Evolutionary conservation across 768 basidiomycete species (phyloP).

Genomic region (Crepidotus variabilis): DNA sequence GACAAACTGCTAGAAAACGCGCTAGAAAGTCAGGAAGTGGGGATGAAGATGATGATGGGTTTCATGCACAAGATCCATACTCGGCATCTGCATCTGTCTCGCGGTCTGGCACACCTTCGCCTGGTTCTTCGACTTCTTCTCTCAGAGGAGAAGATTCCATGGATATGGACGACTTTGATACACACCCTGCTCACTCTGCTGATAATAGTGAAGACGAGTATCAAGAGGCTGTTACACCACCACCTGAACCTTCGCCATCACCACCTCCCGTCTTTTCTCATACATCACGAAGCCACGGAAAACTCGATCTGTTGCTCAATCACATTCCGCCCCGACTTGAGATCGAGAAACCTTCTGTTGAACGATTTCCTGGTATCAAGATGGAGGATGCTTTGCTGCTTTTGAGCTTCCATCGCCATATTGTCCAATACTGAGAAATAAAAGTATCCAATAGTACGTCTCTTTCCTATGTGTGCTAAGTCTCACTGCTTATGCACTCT

Average conservation of each 20-base stretch:
- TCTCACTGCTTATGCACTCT: not conserved
- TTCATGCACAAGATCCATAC: constrained; percentile 30
- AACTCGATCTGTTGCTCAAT: constrained; percentile 13
- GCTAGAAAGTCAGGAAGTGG: constrained; percentile 46
- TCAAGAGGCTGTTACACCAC: constrained; percentile 73
- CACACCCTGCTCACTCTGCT: constrained; percentile 39
- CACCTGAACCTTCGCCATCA: constrained; percentile 45
- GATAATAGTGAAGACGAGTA: constrained; percentile 68
- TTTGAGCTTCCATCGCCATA: constrained; percentile 70
- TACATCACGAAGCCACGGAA: constrained; percentile 11
- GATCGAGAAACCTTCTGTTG: constrained; percentile 41
- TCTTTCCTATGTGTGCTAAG: not conserved
- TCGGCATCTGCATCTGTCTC: constrained; percentile 45
- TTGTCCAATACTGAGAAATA: constrained; percentile 40
- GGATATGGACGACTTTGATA: constrained; percentile 49
- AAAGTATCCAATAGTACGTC: constrained; percentile 16
- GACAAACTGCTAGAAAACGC: constrained; percentile 77
- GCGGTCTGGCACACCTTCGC: constrained; percentile 48
- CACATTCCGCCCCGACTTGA: constrained; percentile 30
- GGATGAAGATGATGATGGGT: constrained; percentile 45
- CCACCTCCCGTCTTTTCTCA: constrained; percentile 15
- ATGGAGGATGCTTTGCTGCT: constrained; percentile 74
- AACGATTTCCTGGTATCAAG: constrained; percentile 50
- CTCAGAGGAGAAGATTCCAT: constrained; percentile 37
- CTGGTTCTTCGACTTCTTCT: constrained; percentile 50